phyloP scores from a whole-genome alignment of 192 early-diverging fungal genomes.

The Thoreauomyces humboldtii region DNA sequence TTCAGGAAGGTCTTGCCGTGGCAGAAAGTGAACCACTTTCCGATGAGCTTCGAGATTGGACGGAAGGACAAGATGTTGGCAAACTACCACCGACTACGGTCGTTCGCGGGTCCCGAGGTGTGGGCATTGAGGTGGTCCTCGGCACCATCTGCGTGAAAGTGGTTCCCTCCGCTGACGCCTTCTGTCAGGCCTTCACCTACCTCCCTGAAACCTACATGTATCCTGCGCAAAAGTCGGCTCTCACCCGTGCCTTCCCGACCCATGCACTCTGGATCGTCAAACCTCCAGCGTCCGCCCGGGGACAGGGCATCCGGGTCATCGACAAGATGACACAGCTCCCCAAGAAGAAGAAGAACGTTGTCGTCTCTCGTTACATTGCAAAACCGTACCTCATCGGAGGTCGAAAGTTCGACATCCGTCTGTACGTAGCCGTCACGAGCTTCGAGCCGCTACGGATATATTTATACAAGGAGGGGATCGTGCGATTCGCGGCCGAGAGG shows the following conservation, averaged over 20 bases:
- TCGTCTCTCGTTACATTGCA: slow-evolving; percentile 41
- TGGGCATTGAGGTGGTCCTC: too few species aligned
- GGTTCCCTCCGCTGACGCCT: too few species aligned
- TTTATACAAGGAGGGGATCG: slow-evolving; percentile 37
- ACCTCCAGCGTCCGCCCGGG: slow-evolving; percentile 50
- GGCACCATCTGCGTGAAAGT: too few species aligned
- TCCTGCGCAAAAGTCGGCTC: slow-evolving; percentile 28
- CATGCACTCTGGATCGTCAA: slow-evolving; percentile 48
- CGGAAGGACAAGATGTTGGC: slow-evolving; percentile 43
- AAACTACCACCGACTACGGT: slow-evolving; percentile 2
- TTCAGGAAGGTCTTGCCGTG: slow-evolving; percentile 42
- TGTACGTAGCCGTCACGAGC: slow-evolving; percentile 47
- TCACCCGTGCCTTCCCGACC: slow-evolving; percentile 28
- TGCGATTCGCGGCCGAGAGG: slow-evolving; percentile 40
- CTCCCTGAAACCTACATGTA: slow-evolving; percentile 46
- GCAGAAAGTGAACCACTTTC: slow-evolving; percentile 57
- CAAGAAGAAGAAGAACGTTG: slow-evolving; percentile 28
- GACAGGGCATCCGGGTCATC: slow-evolving; percentile 44
- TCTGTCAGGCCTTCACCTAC: slow-evolving; percentile 32
- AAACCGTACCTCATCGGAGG: slow-evolving; percentile 44
- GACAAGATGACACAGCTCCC: slow-evolving; percentile 37
- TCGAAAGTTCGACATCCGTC: slow-evolving; percentile 44
- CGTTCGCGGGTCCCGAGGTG: neutral
- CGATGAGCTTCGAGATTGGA: slow-evolving; percentile 49
- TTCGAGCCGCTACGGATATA: slow-evolving; percentile 46